phyloP scores from a whole-genome alignment of 208 protist genomes.

The Herpetomonas samuelpessoai region DNA sequence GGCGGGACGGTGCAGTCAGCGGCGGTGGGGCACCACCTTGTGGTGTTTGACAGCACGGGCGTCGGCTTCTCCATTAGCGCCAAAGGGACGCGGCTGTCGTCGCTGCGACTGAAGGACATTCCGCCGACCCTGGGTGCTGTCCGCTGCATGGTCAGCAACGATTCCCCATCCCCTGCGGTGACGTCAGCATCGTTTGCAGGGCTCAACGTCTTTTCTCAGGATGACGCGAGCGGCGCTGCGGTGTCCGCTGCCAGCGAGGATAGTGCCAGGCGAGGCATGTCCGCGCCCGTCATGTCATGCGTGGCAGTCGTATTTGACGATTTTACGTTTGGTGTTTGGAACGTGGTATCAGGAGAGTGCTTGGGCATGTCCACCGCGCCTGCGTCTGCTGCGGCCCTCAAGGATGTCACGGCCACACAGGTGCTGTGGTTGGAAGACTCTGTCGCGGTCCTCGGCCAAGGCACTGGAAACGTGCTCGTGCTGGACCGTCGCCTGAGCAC shows the following conservation, averaged over 20 bases:
- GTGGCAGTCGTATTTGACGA: constrained; percentile 38
- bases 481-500: constrained; percentile 43
- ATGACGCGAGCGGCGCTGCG: neutral
- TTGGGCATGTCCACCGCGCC: constrained; percentile 34
- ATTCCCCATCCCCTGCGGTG: constrained; percentile 12
- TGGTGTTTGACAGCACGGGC: constrained; percentile 48
- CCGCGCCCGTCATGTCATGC: neutral
- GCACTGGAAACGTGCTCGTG: constrained; percentile 49
- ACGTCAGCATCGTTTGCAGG: constrained; percentile 5
- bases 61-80: constrained; percentile 27
- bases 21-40: constrained; percentile 29
- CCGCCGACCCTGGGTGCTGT: constrained; percentile 24
- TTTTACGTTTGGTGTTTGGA: constrained; percentile 59
- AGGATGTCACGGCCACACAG: constrained; percentile 21
- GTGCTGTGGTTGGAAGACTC: constrained; percentile 42
- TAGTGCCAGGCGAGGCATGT: neutral
- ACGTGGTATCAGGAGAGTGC: constrained; percentile 41
- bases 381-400: constrained; percentile 13
- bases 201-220: constrained; percentile 4
- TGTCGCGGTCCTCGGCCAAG: constrained; percentile 45
- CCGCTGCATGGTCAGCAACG: constrained; percentile 13
- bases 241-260: neutral
- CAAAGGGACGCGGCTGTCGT: constrained; percentile 24
- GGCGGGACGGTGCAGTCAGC: constrained; percentile 33
- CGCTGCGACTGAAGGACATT: constrained; percentile 26